Conservation (phyloP, 305 asterid species). For the Fraxinus angustifolia region DNA sequence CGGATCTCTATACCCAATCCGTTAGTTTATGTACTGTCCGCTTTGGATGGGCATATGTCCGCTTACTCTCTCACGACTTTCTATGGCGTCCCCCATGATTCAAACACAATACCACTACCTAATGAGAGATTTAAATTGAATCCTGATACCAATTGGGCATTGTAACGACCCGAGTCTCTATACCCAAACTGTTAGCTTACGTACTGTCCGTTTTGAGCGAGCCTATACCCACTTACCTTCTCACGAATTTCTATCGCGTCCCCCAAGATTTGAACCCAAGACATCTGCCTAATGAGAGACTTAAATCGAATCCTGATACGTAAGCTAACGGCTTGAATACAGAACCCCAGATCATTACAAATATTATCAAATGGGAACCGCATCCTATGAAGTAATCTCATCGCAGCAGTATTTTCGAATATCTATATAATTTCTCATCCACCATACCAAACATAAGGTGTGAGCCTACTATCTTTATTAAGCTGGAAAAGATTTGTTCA, state of each 20-base stretch:
- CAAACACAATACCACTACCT: neutral
- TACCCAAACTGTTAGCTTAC: too few species aligned
- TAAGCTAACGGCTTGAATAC: too few species aligned
- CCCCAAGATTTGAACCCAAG: too few species aligned
- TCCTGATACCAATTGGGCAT: too few species aligned
- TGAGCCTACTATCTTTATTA: slow-evolving; percentile 6
- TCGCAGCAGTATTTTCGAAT: neutral
- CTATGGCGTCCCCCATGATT: neutral
- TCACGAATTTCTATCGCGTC: too few species aligned
- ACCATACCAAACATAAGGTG: slow-evolving; percentile 1
- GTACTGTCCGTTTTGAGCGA: too few species aligned
- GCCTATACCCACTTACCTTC: too few species aligned
- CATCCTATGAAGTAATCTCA: neutral
- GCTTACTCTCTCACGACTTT: neutral
- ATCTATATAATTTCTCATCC: neutral
- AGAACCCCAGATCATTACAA: too few species aligned
- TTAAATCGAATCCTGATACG: too few species aligned
- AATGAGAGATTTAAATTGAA: neutral
- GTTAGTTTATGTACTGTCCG: neutral
- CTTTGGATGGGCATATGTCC: neutral
- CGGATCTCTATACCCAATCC: too few species aligned
- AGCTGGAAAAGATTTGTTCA: neutral
- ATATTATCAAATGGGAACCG: neutral
- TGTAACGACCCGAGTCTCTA: too few species aligned
- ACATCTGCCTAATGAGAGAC: too few species aligned